phyloP scores from a whole-genome alignment of 108 stramenopile genomes.

The Hondaea fermentalgiana region DNA sequence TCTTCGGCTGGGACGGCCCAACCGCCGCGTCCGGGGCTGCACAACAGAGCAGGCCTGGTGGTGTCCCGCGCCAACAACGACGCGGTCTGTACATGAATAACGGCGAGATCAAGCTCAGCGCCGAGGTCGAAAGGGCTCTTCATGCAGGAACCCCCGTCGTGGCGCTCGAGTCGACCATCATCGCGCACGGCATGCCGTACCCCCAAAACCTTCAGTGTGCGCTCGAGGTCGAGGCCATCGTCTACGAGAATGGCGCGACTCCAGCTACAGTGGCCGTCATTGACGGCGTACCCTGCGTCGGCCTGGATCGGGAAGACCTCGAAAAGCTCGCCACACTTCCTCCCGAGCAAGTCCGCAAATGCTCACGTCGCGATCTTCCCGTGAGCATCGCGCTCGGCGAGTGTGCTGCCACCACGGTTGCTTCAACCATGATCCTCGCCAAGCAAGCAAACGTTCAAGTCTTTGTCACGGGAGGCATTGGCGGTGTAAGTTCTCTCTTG shows the following conservation, averaged over 20 bases:
- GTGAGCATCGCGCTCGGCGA: constrained; percentile 40
- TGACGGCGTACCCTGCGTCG: constrained; percentile 67
- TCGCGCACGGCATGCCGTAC: constrained; percentile 96
- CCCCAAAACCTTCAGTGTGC: constrained; percentile 85
- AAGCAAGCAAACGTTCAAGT: constrained; percentile 65
- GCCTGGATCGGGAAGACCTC: constrained; percentile 68
- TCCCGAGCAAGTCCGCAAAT: constrained; percentile 61
- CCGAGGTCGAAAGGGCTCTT: constrained; percentile 25
- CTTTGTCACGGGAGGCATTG: constrained; percentile 61
- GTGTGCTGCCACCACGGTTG: constrained; percentile 81
- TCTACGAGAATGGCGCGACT: constrained; percentile 56
- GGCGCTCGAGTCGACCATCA: constrained; percentile 93
- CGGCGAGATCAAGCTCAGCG: not conserved
- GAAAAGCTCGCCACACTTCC: constrained; percentile 60
- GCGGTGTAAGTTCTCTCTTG: constrained; percentile 43
- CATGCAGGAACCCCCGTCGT: constrained; percentile 40
- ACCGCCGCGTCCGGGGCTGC: no score
- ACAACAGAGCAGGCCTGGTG: no score
- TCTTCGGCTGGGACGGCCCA: no score
- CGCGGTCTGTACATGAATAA: not conserved
- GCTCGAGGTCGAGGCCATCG: constrained; percentile 19
- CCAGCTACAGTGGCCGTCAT: constrained; percentile 85
- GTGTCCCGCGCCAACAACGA: no score
- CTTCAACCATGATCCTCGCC: constrained; percentile 80
- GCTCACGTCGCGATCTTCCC: constrained; percentile 79